Conservation (phyloP, 352 stramenopile genomes). For the Globisporangium splendens region DNA sequence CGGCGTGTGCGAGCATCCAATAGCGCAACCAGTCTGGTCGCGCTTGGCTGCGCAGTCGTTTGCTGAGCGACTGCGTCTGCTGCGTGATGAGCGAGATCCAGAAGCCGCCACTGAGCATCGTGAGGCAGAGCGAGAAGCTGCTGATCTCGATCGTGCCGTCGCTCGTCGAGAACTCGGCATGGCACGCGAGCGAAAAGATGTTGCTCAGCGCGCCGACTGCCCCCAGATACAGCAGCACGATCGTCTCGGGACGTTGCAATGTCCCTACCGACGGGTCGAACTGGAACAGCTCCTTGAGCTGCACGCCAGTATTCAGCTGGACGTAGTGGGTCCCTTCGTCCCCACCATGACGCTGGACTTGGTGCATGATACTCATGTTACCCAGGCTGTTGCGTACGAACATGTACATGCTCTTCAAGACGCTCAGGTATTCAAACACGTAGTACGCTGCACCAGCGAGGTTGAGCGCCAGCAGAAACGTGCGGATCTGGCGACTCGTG, state of each 20-base stretch:
- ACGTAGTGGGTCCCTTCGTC: not conserved
- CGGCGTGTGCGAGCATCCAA: constrained; percentile 16
- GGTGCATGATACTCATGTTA: too few relatives aligned
- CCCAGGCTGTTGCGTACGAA: constrained; percentile 4
- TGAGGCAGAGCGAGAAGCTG: constrained; percentile 30
- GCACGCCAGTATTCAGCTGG: not conserved
- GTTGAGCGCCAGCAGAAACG: constrained; percentile 30
- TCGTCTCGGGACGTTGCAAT: constrained; percentile 24
- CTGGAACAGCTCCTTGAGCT: constrained; percentile 2
- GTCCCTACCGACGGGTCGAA: constrained; percentile 19
- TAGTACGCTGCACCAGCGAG: constrained; percentile 32
- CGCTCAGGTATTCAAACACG: constrained; percentile 29
- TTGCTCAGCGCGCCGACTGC: constrained; percentile 37
- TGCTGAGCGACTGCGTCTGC: constrained; percentile 22
- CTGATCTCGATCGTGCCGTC: constrained; percentile 28
- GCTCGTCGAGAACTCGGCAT: constrained; percentile 20
- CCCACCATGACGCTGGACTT: not conserved
- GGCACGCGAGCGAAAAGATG: constrained; percentile 36
- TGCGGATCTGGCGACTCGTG: constrained; percentile 35
- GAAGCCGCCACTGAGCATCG: constrained; percentile 33
- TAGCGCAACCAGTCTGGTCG: constrained; percentile 23
- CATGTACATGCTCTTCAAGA: constrained; percentile 6
- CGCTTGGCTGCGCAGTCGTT: constrained; percentile 22
- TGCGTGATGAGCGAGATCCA: constrained; percentile 35
- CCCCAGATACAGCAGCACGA: constrained; percentile 37